Evolutionary conservation across 176 grass and related monocot species (phyloP).

Genomic region (Triticum turgidum): DNA sequence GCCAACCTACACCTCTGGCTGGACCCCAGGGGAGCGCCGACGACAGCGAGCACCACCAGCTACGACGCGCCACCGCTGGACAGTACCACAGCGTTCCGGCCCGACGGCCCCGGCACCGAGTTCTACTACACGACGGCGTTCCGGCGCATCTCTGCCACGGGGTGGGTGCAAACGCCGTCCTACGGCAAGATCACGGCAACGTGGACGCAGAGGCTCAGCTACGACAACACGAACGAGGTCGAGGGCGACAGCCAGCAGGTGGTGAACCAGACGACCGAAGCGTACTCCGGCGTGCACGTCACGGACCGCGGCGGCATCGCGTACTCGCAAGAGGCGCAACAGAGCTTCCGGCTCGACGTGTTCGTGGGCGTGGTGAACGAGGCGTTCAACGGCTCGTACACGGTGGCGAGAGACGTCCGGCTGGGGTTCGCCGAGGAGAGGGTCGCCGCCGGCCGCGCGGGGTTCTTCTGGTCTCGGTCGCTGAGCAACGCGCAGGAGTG

Average conservation of each 20-base stretch:
- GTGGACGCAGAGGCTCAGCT: conserved; percentile 56
- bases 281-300: conserved; percentile 45
- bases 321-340: conserved; percentile 56
- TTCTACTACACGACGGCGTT: conserved; percentile 55
- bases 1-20: conserved; percentile 94
- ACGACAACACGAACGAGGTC: conserved; percentile 47
- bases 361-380: conserved; percentile 47
- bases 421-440: conserved; percentile 58
- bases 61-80: conserved; percentile 52
- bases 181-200: conserved; percentile 67
- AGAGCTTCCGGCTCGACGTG: conserved; percentile 57
- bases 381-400: conserved; percentile 30
- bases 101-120: conserved; percentile 16
- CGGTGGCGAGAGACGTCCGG: conserved; percentile 18
- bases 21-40: conserved; percentile 42
- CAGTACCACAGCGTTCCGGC: not conserved
- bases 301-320: conserved; percentile 32
- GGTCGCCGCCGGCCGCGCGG: conserved; percentile 54
- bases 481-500: conserved; percentile 59
- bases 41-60: conserved; percentile 39
- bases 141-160: conserved; percentile 43
- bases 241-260: not conserved
- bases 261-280: conserved; percentile 71
- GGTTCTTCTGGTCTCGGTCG: conserved; percentile 53
- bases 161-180: conserved; percentile 71